Percentiles rank a stretch among this genome's conserved stretches.
Conservation (phyloP, 1,284 basidiomycete species). For the Acaromyces ingoldii region DNA sequence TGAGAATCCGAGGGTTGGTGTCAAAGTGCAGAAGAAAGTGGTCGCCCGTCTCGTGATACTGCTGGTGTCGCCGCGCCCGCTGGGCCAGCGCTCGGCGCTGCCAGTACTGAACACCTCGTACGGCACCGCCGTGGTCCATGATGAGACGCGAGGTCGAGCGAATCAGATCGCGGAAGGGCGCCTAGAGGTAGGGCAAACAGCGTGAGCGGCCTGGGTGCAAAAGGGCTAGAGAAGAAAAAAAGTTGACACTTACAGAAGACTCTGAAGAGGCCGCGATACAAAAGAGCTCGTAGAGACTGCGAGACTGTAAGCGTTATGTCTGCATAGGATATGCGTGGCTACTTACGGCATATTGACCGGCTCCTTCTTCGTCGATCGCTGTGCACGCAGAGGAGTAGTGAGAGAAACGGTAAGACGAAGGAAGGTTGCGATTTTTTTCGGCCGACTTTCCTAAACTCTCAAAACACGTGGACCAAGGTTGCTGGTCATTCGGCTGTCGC, state of each 20-base stretch:
- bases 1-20: constrained; percentile 67
- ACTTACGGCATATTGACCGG: constrained; percentile 6
- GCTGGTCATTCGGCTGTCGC: too few relatives aligned
- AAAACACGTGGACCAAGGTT: too few relatives aligned
- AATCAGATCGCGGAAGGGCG: constrained; percentile 71
- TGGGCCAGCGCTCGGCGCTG: constrained; percentile 71
- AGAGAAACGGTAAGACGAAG: too few relatives aligned
- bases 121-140: constrained; percentile 72
- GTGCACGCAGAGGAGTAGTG: too few relatives aligned
- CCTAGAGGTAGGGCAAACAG: constrained; percentile 53
- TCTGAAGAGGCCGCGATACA: constrained; percentile 45
- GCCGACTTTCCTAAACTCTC: too few relatives aligned
- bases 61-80: constrained; percentile 67
- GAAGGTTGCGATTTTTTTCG: too few relatives aligned
- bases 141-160: constrained; percentile 68
- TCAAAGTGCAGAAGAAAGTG: constrained; percentile 89
- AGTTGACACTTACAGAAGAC: constrained; percentile 29
- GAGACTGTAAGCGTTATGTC: not conserved
- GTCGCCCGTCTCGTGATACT: constrained; percentile 65
- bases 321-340: not conserved
- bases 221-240: not conserved
- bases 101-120: constrained; percentile 70
- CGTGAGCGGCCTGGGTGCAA: too few relatives aligned
- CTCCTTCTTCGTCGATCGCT: too few relatives aligned
- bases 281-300: constrained; percentile 49